Conservation (phyloP, 1,284 basidiomycete species). For the Caloboletus firmus region DNA sequence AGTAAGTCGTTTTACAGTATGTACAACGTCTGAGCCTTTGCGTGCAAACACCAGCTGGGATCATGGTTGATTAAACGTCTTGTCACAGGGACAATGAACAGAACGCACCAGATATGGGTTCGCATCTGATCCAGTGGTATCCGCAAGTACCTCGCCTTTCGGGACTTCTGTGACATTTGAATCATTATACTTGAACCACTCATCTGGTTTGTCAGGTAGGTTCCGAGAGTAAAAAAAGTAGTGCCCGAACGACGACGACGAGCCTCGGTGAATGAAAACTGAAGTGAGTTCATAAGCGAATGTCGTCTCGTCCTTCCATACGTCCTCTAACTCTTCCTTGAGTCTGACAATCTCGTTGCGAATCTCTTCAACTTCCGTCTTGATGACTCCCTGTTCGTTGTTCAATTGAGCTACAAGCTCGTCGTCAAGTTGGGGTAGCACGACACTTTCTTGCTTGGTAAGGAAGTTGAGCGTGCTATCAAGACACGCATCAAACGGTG, state of each 20-base stretch:
- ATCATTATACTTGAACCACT: slow-evolving; percentile 97
- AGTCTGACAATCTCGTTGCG: slow-evolving; percentile 54
- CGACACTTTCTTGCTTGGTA: slow-evolving; percentile 42
- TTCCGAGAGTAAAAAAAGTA: slow-evolving; percentile 89
- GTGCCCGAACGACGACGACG: slow-evolving; percentile 80
- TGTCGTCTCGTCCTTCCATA: slow-evolving; percentile 73
- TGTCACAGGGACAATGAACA: background rate
- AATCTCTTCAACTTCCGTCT: slow-evolving; percentile 61
- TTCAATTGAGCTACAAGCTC: slow-evolving; percentile 52
- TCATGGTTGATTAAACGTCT: slow-evolving; percentile 1
- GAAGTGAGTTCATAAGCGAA: slow-evolving; percentile 90
- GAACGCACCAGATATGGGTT: slow-evolving; percentile 77
- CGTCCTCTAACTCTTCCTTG: slow-evolving; percentile 69
- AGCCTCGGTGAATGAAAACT: slow-evolving; percentile 94
- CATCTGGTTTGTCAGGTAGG: slow-evolving; percentile 70
- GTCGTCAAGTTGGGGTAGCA: slow-evolving; percentile 52
- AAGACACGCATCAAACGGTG: slow-evolving; percentile 55
- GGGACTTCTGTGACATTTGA: slow-evolving; percentile 72
- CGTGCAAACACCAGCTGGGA: slow-evolving; percentile 76
- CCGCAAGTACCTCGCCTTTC: slow-evolving; percentile 76
- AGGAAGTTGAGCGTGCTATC: slow-evolving; percentile 57
- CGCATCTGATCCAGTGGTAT: slow-evolving; percentile 78
- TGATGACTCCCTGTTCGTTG: slow-evolving; percentile 53
- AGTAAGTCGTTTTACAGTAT: slow-evolving; percentile 70
- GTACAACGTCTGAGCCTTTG: slow-evolving; percentile 70